Conservation (phyloP, 805 yeast species). For the Lachancea kluyveri region DNA sequence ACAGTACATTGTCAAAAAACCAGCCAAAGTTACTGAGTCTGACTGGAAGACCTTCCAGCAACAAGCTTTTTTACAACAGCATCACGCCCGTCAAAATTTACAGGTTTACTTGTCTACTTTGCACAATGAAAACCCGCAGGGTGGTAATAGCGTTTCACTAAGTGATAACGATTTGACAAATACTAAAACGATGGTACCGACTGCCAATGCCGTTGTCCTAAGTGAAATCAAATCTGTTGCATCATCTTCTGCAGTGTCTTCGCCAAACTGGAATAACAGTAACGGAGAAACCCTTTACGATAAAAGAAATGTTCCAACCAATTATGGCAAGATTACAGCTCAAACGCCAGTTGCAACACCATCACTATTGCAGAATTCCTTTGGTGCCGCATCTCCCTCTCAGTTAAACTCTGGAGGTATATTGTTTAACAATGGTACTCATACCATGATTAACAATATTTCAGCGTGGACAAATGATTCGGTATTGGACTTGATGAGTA, state of each 20-base stretch:
- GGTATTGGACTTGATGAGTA: slow-evolving; percentile 16
- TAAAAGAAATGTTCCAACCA: too few species aligned
- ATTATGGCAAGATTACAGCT: too few species aligned
- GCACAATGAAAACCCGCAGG: slow-evolving; percentile 8
- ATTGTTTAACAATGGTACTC: slow-evolving; percentile 37
- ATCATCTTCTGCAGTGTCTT: too few species aligned
- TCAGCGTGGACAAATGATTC: slow-evolving; percentile 48
- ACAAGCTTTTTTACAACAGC: slow-evolving; percentile 30
- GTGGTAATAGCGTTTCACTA: not conserved
- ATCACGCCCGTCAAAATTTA: slow-evolving; percentile 29
- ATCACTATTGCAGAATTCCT: too few species aligned
- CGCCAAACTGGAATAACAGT: too few species aligned
- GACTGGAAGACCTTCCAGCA: slow-evolving; percentile 31
- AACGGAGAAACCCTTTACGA: too few species aligned
- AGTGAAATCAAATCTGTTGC: too few species aligned
- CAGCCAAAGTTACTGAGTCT: slow-evolving; percentile 22
- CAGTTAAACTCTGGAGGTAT: slow-evolving; percentile 15
- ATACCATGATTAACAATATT: slow-evolving; percentile 54
- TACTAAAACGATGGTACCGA: too few species aligned
- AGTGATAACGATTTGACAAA: too few species aligned
- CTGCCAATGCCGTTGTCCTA: too few species aligned
- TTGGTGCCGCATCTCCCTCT: too few species aligned
- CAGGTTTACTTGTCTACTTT: slow-evolving; percentile 28
- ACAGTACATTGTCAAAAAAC: slow-evolving; percentile 28
- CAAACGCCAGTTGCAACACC: too few species aligned